Percentiles rank a stretch among this genome's conserved stretches.
Evolutionary conservation across 2,329 filamentous ascomycete species (phyloP).

Genomic region (Epichloe scottii): DNA sequence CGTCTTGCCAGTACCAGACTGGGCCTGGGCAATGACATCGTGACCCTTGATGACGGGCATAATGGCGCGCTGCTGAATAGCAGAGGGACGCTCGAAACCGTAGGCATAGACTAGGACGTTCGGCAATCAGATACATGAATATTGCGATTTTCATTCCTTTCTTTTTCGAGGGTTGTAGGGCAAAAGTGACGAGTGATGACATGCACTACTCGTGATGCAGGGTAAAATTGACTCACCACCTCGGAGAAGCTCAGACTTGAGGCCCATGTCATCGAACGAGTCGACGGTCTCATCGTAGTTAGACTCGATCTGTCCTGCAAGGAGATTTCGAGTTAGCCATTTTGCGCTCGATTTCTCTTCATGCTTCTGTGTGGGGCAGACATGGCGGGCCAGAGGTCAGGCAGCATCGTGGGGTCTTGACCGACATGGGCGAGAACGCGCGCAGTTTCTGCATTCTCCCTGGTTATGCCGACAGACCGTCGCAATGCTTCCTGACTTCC

Average conservation of each 20-base stretch:
- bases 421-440: neutral
- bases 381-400: neutral
- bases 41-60: slow-evolving; percentile 99
- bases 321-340: slow-evolving; percentile 11
- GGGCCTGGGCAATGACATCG: slow-evolving; percentile 98
- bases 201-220: neutral
- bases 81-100: slow-evolving; percentile 98
- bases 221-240: slow-evolving; percentile 45
- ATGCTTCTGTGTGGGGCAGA: slow-evolving; percentile 1
- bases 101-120: slow-evolving; percentile 71
- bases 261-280: slow-evolving; percentile 96
- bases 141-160: neutral
- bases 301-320: slow-evolving; percentile 92
- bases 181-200: neutral
- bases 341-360: neutral
- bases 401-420: neutral
- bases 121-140: neutral
- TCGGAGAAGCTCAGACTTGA: slow-evolving; percentile 94
- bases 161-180: no score
- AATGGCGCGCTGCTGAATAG: slow-evolving; percentile 99
- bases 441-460: neutral
- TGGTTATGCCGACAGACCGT: neutral
- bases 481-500: neutral
- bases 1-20: slow-evolving; percentile 99
- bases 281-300: slow-evolving; percentile 99